phyloP scores from a whole-genome alignment of 495 filamentous ascomycete species.

The Geopyxis carbonaria region DNA sequence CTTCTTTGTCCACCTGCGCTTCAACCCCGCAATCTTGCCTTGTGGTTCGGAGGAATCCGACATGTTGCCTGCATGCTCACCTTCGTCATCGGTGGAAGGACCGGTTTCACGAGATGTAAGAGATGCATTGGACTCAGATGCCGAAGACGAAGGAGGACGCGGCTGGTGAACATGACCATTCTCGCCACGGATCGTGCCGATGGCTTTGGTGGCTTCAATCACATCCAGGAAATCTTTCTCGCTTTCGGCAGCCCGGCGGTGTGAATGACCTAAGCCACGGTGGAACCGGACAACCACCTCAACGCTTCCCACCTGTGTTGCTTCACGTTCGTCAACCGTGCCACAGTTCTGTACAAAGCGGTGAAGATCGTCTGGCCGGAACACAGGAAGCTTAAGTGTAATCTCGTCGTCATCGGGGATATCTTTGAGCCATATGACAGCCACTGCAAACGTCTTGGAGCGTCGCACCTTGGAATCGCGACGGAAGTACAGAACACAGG shows the following conservation, averaged over 20 bases:
- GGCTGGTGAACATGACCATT: neutral
- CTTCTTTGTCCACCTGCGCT: conserved; percentile 5
- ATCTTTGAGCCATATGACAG: conserved; percentile 48
- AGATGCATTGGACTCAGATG: too few species aligned
- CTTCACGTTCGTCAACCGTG: neutral
- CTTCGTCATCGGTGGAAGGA: too few species aligned
- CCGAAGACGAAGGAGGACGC: neutral
- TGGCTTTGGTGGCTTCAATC: conserved; percentile 7
- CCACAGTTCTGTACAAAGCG: conserved; percentile 19
- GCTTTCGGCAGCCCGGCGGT: conserved; percentile 7
- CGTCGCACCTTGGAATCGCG: conserved; percentile 31
- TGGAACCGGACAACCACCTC: conserved; percentile 13
- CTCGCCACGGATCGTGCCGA: neutral
- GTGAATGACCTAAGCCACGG: conserved; percentile 13
- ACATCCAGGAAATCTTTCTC: conserved; percentile 17
- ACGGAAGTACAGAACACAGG: conserved; percentile 44
- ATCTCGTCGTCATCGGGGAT: conserved; percentile 46
- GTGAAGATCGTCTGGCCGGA: conserved; percentile 13
- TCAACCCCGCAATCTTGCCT: conserved; percentile 2
- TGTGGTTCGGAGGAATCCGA: too few species aligned
- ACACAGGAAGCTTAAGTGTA: conserved; percentile 38
- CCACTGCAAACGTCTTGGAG: conserved; percentile 43
- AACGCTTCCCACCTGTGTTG: conserved; percentile 8
- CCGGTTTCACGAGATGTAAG: too few species aligned
- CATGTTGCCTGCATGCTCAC: too few species aligned